Conservation (phyloP, 2,329 filamentous ascomycete species). For the Epichloe amarillans region DNA sequence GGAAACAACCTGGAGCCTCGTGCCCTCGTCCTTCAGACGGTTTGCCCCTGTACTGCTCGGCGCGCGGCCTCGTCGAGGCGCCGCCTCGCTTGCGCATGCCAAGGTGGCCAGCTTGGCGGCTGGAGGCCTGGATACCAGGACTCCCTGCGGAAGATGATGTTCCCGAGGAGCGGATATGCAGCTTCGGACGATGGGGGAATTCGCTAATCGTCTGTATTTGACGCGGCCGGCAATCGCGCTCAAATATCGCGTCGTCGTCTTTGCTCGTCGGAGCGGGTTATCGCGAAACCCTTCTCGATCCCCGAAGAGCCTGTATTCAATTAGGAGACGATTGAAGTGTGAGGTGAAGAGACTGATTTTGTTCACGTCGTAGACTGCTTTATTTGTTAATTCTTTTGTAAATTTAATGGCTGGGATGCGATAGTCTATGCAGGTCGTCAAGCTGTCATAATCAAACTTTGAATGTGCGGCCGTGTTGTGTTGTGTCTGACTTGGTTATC, state of each 20-base stretch:
- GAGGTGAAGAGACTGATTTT: no score
- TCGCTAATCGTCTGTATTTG: background rate
- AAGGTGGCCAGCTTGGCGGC: conserved; percentile 5
- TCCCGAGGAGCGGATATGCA: no score
- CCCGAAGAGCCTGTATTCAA: no score
- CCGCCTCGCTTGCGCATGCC: conserved; percentile 2
- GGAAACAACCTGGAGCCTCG: conserved; percentile 40
- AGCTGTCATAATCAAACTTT: background rate
- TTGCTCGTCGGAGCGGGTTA: no score
- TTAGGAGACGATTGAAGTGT: no score
- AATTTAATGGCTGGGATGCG: background rate
- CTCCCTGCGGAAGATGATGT: background rate
- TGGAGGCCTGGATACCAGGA: background rate
- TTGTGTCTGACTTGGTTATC: background rate
- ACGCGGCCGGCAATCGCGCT: background rate
- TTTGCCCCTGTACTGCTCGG: conserved; percentile 17
- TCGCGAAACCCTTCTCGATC: no score
- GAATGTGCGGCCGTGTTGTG: background rate
- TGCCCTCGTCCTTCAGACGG: conserved; percentile 49
- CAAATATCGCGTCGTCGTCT: no score
- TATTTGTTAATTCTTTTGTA: background rate
- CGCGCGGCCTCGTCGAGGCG: conserved; percentile 16
- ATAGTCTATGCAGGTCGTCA: background rate
- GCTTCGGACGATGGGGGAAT: no score
- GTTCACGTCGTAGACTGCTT: background rate